Evolutionary conservation across 371 early-diverging fungal species (phyloP).

Genomic region (Syncephalastrum monosporum): DNA sequence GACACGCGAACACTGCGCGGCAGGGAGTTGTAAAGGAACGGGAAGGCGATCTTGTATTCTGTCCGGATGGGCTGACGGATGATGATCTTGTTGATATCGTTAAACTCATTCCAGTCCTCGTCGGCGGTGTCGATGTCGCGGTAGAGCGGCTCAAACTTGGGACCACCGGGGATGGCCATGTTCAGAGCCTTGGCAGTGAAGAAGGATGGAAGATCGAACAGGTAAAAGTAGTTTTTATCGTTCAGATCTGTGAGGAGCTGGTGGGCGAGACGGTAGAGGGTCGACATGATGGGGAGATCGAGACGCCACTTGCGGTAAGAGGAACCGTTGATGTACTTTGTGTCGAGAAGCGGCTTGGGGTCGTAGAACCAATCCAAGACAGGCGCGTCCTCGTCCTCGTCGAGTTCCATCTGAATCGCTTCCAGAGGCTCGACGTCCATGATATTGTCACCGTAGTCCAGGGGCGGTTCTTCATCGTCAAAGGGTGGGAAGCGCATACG

Average conservation of each 20-base stretch:
- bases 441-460: constrained; percentile 98
- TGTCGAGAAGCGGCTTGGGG: constrained; percentile 87
- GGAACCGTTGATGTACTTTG: constrained; percentile 87
- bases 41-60: constrained; percentile 98
- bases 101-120: constrained; percentile 99
- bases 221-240: constrained; percentile 95
- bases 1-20: constrained; percentile 91
- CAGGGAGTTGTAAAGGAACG: constrained; percentile 94
- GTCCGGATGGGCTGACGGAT: constrained; percentile 97
- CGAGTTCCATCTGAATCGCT: constrained; percentile 98
- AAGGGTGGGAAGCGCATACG: constrained; percentile 98
- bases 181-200: constrained; percentile 97
- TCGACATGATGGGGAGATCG: constrained; percentile 92
- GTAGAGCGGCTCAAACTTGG: constrained; percentile 96
- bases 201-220: constrained; percentile 93
- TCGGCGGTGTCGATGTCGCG: constrained; percentile 94
- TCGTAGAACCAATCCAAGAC: constrained; percentile 98
- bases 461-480: constrained; percentile 97
- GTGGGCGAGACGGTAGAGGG: constrained; percentile 88
- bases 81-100: constrained; percentile 99
- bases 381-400: constrained; percentile 91
- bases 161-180: constrained; percentile 99
- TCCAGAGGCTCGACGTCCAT: constrained; percentile 97
- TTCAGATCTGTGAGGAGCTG: constrained; percentile 92
- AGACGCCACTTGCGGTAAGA: constrained; percentile 91